Evolutionary conservation across 495 filamentous ascomycete genomes (phyloP).

Genomic region (Darksidea phi): DNA sequence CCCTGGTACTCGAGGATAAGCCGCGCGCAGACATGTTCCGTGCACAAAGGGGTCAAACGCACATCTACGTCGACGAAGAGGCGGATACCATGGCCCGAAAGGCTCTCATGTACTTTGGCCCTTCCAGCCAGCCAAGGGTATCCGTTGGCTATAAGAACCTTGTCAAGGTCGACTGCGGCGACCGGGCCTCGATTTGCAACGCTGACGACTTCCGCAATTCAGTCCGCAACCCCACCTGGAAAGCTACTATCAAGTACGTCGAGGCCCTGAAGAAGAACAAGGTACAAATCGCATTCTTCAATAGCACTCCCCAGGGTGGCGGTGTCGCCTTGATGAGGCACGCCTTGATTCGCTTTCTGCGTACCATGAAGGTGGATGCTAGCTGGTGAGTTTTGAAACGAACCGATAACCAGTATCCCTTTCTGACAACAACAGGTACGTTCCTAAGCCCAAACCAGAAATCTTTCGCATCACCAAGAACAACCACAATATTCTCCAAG

Average conservation of each 20-base stretch:
- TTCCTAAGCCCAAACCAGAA: slow-evolving; percentile 79
- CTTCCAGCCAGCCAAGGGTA: slow-evolving; percentile 67
- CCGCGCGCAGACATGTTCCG: background rate
- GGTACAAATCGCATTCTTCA: slow-evolving; percentile 80
- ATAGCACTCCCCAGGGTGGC: slow-evolving; percentile 80
- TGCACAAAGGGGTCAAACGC: slow-evolving; percentile 46
- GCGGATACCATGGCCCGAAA: slow-evolving; percentile 84
- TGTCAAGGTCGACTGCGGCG: slow-evolving; percentile 73
- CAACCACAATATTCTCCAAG: slow-evolving; percentile 90
- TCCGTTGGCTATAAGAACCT: slow-evolving; percentile 70
- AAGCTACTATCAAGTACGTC: slow-evolving; percentile 65
- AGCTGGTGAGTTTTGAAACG: slow-evolving; percentile 63
- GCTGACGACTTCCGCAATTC: slow-evolving; percentile 65
- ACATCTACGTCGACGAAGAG: slow-evolving; percentile 71
- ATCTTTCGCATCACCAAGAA: slow-evolving; percentile 88
- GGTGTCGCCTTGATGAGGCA: slow-evolving; percentile 89
- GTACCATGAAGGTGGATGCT: slow-evolving; percentile 64
- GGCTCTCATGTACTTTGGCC: slow-evolving; percentile 78
- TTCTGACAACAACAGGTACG: slow-evolving; percentile 52
- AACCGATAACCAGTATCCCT: slow-evolving; percentile 1
- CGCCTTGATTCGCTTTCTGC: slow-evolving; percentile 73
- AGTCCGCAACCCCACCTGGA: slow-evolving; percentile 64
- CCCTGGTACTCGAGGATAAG: slow-evolving; percentile 54
- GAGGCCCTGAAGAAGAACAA: slow-evolving; percentile 63
- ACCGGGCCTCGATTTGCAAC: slow-evolving; percentile 58